Base-by-base conservation (phyloP, 176 grass and related monocot species). In the Carex littledalei region DNA sequence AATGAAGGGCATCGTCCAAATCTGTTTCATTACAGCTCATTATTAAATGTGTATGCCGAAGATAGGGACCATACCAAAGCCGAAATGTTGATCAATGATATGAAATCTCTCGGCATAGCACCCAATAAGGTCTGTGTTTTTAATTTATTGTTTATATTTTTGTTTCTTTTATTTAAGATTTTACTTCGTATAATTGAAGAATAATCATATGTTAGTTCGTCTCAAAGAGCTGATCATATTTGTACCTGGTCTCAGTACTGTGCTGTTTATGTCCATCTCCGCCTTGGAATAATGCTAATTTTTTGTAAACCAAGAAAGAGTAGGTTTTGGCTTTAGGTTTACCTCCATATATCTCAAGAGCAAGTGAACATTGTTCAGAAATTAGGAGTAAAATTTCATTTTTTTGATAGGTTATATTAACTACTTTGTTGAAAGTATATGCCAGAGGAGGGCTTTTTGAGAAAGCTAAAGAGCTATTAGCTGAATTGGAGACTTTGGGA, bases 351-450 rank as follows among this genome's bases (percentile, higher is more conserved):
- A 74, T 74, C 41, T 22, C 69, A 74, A 74, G n/a, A 75, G 39
- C 71, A 72, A 45, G 39, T 72, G 10, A 47, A 43, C 41, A 41
- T 41, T 71, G 15, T 72, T 72, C 68, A 72, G 72, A 76, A 50
- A 53, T 86, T 66, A 64, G 29, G 50, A 70, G 1, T 83, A 6
- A 35, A 59, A 47, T 17, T 17, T 86, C 79, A 13, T 83, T 54
- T 63, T 58, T 67, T 81, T 71, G 39, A 83, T 84, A 98, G 93
- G 93, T 98, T 89, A 92, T 95, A 75, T 65, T 98, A 63, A 95
- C 88, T 74, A 98, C 95, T 93, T 87, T 95, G 56, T 89, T 98
- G 69, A 98, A 98, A 84, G 95, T 98, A 47, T 98, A 98, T 89
- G 92, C 89, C 86, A 95, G 89, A 89, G 89, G 89, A 41, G 91